Conservation (phyloP, 2,329 filamentous ascomycete species). For the Pyrenochaeta sp. region DNA sequence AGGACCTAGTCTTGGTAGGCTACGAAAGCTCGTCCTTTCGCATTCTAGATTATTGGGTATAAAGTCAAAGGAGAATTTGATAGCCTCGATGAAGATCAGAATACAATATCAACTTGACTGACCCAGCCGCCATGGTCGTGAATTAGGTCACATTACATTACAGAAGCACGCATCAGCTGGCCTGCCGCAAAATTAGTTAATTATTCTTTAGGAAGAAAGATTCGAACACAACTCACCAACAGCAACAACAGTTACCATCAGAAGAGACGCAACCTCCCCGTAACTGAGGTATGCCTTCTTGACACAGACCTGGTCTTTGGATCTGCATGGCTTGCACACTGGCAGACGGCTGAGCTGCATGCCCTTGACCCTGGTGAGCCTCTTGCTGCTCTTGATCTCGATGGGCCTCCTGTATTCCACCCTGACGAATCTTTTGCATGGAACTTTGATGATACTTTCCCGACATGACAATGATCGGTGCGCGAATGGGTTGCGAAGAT, state of each 20-base stretch:
- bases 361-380: background rate
- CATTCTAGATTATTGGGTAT: no score
- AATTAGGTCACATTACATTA: background rate
- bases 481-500: background rate
- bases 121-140: background rate
- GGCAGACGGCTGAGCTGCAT: background rate
- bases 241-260: background rate
- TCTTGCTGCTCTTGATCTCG: background rate
- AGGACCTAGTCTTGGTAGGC: no score
- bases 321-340: background rate
- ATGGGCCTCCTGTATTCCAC: background rate
- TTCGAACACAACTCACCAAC: background rate
- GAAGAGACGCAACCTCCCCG: slow-evolving; percentile 1
- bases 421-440: background rate
- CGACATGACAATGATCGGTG: background rate
- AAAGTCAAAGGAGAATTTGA: no score
- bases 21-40: no score
- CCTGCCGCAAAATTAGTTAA: background rate
- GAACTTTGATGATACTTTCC: background rate
- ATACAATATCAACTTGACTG: no score
- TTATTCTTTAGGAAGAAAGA: background rate
- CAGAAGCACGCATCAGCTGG: slow-evolving; percentile 2
- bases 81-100: no score
- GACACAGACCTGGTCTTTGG: background rate
- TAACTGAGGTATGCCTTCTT: background rate